These are phyloP conservation scores for Salix exigua DNA, from an alignment of 345 rosid genomes.

Conservation along the genomic window DNA sequence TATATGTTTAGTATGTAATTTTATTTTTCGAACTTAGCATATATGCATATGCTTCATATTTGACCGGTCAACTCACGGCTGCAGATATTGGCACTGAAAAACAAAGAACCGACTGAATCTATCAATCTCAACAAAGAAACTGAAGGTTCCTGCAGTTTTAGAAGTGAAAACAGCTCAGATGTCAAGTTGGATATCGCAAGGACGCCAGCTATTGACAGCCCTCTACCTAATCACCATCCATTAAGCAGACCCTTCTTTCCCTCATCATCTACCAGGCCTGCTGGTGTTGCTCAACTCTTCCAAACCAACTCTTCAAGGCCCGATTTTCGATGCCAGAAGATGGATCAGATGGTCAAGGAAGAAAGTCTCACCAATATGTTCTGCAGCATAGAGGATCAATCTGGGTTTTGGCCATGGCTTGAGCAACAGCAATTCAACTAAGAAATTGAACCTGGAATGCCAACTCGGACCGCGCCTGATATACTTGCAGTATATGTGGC, in stretches of 20 bases:
- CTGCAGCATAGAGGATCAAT: constrained; percentile 80
- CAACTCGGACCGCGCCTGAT: neutral
- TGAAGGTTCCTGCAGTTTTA: constrained; percentile 84
- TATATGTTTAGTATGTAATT: too few relatives aligned
- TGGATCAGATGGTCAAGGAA: constrained; percentile 70
- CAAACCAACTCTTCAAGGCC: constrained; percentile 30
- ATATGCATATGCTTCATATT: neutral
- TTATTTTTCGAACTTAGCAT: neutral
- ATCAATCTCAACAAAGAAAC: constrained; percentile 95
- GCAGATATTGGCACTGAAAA: constrained; percentile 86
- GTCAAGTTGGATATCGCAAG: constrained; percentile 75
- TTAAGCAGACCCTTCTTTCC: constrained; percentile 64
- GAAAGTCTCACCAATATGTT: constrained; percentile 88
- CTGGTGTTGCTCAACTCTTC: constrained; percentile 47
- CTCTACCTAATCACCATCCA: constrained; percentile 43
- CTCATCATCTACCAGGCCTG: constrained; percentile 28
- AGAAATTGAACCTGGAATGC: constrained; percentile 4
- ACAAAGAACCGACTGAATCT: constrained; percentile 74
- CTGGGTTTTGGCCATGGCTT: constrained; percentile 97
- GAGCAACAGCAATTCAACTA: constrained; percentile 78
- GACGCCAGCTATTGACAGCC: constrained; percentile 68
- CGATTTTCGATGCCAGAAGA: constrained; percentile 35
- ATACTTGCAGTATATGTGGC: neutral
- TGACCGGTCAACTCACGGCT: constrained; percentile 12
- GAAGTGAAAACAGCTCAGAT: constrained; percentile 92